phyloP scores from a whole-genome alignment of 2,329 filamentous ascomycete species.

The Penicillium sp. region DNA sequence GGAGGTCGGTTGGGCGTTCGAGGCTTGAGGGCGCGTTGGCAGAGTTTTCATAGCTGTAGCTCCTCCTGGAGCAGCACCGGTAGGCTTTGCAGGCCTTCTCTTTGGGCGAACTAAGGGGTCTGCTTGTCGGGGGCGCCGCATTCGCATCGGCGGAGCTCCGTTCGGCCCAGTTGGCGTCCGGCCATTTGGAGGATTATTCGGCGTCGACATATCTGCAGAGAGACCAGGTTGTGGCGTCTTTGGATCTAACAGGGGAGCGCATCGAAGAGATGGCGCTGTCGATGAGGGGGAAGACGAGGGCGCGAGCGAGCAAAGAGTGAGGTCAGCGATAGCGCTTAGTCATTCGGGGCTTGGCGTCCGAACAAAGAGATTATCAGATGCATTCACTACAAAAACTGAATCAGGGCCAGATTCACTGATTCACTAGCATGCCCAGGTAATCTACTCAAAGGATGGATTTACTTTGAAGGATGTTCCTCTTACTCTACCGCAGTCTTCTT shows the following conservation, averaged over 20 bases:
- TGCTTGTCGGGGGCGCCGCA: constrained; percentile 55
- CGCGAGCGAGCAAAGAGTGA: background rate
- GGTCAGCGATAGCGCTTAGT: constrained; percentile 2
- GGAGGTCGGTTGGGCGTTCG: constrained; percentile 20
- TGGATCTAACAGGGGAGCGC: background rate
- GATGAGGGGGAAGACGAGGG: background rate
- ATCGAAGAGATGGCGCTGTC: constrained; percentile 14
- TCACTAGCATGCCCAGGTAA: too few species aligned
- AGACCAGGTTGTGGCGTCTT: background rate
- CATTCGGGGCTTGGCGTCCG: background rate
- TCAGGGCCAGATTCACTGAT: too few species aligned
- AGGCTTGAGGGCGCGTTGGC: constrained; percentile 25
- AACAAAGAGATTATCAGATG: background rate
- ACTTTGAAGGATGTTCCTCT: too few species aligned
- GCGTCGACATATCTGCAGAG: constrained; percentile 38
- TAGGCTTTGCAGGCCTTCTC: constrained; percentile 43
- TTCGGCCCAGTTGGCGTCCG: constrained; percentile 53
- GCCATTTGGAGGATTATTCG: constrained; percentile 51
- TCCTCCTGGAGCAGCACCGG: constrained; percentile 26
- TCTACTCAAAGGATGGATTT: too few species aligned
- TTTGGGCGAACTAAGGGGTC: constrained; percentile 70
- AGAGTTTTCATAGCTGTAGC: constrained; percentile 30
- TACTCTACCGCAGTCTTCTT: too few species aligned
- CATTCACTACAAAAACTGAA: too few species aligned
- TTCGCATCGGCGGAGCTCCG: constrained; percentile 48